Evolutionary conservation across 2,329 filamentous ascomycete species (phyloP), one percentile per base, ranked within the genome.

Genomic region (Penicillium hesseltinei): DNA sequence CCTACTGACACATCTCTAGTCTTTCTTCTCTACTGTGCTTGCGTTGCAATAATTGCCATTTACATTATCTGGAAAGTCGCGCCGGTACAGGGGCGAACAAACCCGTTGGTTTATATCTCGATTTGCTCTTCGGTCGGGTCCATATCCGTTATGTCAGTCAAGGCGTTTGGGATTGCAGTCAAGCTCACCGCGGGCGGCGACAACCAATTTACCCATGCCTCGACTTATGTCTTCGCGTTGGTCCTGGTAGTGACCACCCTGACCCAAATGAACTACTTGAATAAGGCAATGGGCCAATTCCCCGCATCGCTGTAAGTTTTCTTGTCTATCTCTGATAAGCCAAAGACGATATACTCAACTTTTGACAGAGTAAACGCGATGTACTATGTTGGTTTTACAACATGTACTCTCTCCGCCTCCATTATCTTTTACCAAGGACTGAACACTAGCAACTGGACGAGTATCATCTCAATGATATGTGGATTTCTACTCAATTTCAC

Each of bases 261-360:
- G 65, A 97, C 92, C 8, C 94, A 99, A 81, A 97, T 99, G 94
- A 99, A 99, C 77, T 99, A 99, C 77, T 96, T 99, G 78, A 99
- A 99, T 82, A 99, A 99, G 77, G 94, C 94, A 7, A 80, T 99
- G 58, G 95, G 91, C 75, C 92, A 95, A 70, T 99, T 97, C 77
- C 92, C 91, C 33, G 96, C 94, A 33, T 96, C 95, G 67, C 95
- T 99, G 92, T 96, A 83, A 74, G 90, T 80, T 13, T 31, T 29
- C 40, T 11, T 45, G 17, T 8, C 19, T 17, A 27, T 2, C 5
- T 33, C 31, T 7, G 11, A 19, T 38, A 11, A 9, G 33, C n/a
- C 23, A 35, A 50, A 19, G 8, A 5, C 10, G 9, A 55, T 42
- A 62, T 31, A 11, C 25, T 21, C 21, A 9, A 29, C 31, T 8